These are phyloP conservation scores for Gastrodia elata DNA, from an alignment of 106 monocot species.

Conservation along the genomic window DNA sequence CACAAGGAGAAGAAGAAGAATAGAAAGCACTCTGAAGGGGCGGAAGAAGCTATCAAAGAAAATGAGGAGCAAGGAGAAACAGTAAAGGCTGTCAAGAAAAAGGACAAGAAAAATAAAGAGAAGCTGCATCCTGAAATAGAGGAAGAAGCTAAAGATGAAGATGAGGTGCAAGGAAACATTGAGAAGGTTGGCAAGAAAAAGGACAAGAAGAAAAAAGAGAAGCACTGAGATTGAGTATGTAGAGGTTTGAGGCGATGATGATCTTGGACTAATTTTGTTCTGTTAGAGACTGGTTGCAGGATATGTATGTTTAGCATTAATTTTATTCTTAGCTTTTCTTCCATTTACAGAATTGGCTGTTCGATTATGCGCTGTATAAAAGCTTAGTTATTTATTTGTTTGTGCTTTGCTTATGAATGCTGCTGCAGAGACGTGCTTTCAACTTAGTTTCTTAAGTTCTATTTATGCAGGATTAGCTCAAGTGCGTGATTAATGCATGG, in stretches of 20 bases:
- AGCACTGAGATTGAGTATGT: background rate
- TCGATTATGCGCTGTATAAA: background rate
- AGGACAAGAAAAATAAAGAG: conserved; percentile 11
- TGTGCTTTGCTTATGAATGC: background rate
- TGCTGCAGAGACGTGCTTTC: background rate
- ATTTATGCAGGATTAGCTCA: too few species aligned
- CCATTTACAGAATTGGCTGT: background rate
- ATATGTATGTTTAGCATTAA: background rate
- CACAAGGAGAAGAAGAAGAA: conserved; percentile 5
- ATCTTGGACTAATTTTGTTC: background rate
- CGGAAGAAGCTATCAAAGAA: background rate
- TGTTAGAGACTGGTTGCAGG: background rate
- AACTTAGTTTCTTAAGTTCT: too few species aligned
- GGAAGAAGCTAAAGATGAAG: background rate
- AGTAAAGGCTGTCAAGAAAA: conserved; percentile 2
- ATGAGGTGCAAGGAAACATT: background rate
- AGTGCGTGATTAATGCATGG: too few species aligned
- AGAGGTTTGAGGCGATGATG: background rate
- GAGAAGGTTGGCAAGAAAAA: conserved; percentile 7
- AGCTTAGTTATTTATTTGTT: background rate
- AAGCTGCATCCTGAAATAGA: conserved; percentile 8
- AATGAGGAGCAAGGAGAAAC: conserved; percentile 2
- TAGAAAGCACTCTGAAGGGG: conserved; percentile 8
- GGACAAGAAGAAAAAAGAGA: conserved; percentile 9
- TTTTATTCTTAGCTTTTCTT: background rate